A percentile compares a stretch with the other conserved stretches of the same genome.
These are phyloP conservation scores for Lepraria neglecta DNA, from an alignment of 495 filamentous ascomycete genomes.

Conservation along the genomic window DNA sequence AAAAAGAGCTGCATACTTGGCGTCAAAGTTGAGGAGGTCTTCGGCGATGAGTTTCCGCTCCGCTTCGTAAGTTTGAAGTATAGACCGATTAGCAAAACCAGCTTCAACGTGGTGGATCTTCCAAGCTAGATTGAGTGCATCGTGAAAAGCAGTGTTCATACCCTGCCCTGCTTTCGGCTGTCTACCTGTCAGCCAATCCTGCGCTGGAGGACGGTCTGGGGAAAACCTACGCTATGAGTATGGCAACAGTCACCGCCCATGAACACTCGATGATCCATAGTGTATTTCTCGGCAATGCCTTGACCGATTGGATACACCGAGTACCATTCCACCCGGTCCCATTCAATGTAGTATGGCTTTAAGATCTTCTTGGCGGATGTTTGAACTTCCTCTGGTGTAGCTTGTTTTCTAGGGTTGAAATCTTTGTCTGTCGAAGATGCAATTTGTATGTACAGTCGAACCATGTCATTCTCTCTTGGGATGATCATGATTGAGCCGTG, in stretches of 20 bases:
- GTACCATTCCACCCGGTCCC: conserved; percentile 50
- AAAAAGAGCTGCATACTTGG: conserved; percentile 52
- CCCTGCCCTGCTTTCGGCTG: conserved; percentile 57
- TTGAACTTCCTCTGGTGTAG: conserved; percentile 53
- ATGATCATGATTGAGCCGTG: conserved; percentile 63
- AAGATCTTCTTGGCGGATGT: conserved; percentile 53
- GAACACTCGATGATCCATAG: conserved; percentile 48
- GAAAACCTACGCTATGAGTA: conserved; percentile 52
- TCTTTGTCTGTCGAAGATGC: conserved; percentile 56
- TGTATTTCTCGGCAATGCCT: conserved; percentile 51
- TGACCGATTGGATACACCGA: conserved; percentile 56
- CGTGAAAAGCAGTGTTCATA: conserved; percentile 46
- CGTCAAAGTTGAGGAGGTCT: conserved; percentile 70
- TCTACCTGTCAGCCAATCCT: conserved; percentile 5
- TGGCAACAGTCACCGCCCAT: conserved; percentile 56
- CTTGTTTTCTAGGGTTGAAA: conserved; percentile 42
- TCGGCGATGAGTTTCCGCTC: conserved; percentile 63
- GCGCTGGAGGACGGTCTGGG: background rate
- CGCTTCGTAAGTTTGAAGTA: conserved; percentile 62
- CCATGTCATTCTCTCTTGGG: conserved; percentile 65
- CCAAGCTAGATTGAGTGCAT: conserved; percentile 68
- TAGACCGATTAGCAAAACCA: conserved; percentile 46
- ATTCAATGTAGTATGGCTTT: conserved; percentile 48
- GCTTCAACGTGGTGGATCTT: conserved; percentile 63
- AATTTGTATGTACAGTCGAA: conserved; percentile 72